Evolutionary conservation across 2,329 filamentous ascomycete genomes (phyloP), one percentile per base, ranked within the genome.

Genomic region (Exophiala mesophila): DNA sequence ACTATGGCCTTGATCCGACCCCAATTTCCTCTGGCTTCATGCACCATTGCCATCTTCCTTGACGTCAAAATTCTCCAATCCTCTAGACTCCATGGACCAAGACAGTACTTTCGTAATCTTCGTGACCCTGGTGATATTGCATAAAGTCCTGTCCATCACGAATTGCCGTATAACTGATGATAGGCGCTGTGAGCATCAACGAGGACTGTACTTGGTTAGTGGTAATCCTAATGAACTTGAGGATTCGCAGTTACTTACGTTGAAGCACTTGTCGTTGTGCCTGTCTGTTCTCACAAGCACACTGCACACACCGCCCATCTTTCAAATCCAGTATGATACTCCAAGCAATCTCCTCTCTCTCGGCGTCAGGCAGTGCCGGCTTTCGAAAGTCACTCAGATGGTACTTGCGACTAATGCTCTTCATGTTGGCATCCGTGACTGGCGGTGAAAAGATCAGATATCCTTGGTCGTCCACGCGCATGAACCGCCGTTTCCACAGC

Each of bases 401-500:
- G 62, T 88, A 97, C 47, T 83, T 80, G 67, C 89, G 89, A 42
- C 82, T 78, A 67, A 71, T 76, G 71, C 62, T 79, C 69, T 64
- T 76, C 66, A 59, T 71, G 55, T 52, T 77, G 35, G 74, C 71
- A 52, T 78, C 77, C 15, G 80, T 76, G 49, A 80, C 80, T 13
- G 82, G 76, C 6, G 82, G 75, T 30, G 82, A 85, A 49, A 98
- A 75, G 44, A 94, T 82, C 28, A 98, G 70, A 64, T 85, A 88
- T 13, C 90, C 92, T 47, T 84, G 75, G 6, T 81, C 79, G 62
- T 97, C 89, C 43, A 98, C 78, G 52, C 83, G 83, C 66, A 96
- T 81, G 57, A 83, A 88, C 47, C 92, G 81, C 41, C 90, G 84
- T 70, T 97, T 98, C 92, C 92, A 98, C 9, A 98, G 74, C 34